Evolutionary conservation across 2,329 filamentous ascomycete species (phyloP), one percentile per base, ranked within the genome.

Genomic region (Aspergillus transmontanensis): DNA sequence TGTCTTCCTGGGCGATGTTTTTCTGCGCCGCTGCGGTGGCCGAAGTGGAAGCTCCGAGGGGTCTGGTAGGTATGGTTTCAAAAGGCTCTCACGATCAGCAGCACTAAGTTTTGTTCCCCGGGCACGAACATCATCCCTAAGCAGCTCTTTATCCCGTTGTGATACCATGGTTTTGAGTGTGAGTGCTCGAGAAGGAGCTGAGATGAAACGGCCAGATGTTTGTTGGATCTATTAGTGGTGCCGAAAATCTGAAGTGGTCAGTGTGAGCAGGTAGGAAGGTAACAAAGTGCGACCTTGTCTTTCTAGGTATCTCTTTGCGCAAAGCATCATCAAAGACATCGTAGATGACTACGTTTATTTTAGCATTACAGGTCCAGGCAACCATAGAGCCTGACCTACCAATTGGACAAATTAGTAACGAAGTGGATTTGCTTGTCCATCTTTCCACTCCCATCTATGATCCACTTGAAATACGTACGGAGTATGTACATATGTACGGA

Each of bases 11-110:
- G 67, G 57, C 51, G 57, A 58, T 46, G 58, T 32, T 62, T 72
- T 73, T 56, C 67, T 67, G 61, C 70, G 73, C 23, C 71, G 69
- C 34, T 72, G 70, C 39, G 65, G 58, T 45, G 69, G 64, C 46
- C 68, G 62, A 45, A 59, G 65, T 59, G 68, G 64, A 36, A 76
- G 68, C 21, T 73, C 71, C 9, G 73, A 65, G 19, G 82, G 78
- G n/a, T 81, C 75, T 14, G 85, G 85, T 1, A 87, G 81, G 67
- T 85, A 86, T 46, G 80, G 80, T 64, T 82, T 82, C 53, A 87
- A 55, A 48, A 87, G 75, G 41, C 76, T 76, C 69, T 85, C 84
- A 57, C 85, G 83, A 63, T 86, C 81, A 58, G 79, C 69, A 23
- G 75, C 70, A 41, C 76, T 76, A 39, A 86, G 76, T 58, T 78